Conservation (phyloP, 768 basidiomycete species). For the Boletus sp. region DNA sequence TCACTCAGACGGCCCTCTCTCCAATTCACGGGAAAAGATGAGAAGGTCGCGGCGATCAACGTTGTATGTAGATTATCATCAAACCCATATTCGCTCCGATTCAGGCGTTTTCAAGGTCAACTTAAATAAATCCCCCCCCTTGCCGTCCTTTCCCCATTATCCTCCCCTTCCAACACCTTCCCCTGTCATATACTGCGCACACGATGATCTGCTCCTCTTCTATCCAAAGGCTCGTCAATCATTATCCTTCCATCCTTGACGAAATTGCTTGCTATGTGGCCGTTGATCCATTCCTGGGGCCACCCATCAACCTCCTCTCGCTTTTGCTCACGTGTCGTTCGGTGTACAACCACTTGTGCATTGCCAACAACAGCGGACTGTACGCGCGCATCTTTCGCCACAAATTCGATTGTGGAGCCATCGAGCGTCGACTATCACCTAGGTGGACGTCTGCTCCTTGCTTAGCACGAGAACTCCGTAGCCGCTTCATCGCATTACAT, state of each 20-base stretch:
- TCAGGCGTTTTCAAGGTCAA: constrained; percentile 22
- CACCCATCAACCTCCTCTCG: constrained; percentile 39
- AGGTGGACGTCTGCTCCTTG: constrained; percentile 38
- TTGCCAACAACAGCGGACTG: constrained; percentile 36
- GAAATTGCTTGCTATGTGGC: constrained; percentile 43
- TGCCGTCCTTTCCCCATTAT: constrained; percentile 6
- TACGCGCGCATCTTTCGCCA: constrained; percentile 44
- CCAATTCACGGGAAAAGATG: constrained; percentile 28
- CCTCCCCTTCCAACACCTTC: constrained; percentile 4
- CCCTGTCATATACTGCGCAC: background rate
- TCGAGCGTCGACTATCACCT: constrained; percentile 37
- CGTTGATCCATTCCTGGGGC: constrained; percentile 40
- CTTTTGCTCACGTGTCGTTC: constrained; percentile 40
- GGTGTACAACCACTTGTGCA: constrained; percentile 36
- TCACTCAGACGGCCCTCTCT: constrained; percentile 30
- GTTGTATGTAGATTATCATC: constrained; percentile 36
- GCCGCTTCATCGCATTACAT: constrained; percentile 40
- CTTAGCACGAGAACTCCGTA: constrained; percentile 43
- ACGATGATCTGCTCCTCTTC: constrained; percentile 6
- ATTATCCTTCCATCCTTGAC: constrained; percentile 30
- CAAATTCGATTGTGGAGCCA: constrained; percentile 45
- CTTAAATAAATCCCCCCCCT: constrained; percentile 27
- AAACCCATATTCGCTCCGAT: constrained; percentile 34
- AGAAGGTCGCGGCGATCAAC: constrained; percentile 39
- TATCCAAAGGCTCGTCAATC: constrained; percentile 15